Base-by-base conservation (phyloP, 768 basidiomycete genomes). In the Peribolospora kevripleyi region DNA sequence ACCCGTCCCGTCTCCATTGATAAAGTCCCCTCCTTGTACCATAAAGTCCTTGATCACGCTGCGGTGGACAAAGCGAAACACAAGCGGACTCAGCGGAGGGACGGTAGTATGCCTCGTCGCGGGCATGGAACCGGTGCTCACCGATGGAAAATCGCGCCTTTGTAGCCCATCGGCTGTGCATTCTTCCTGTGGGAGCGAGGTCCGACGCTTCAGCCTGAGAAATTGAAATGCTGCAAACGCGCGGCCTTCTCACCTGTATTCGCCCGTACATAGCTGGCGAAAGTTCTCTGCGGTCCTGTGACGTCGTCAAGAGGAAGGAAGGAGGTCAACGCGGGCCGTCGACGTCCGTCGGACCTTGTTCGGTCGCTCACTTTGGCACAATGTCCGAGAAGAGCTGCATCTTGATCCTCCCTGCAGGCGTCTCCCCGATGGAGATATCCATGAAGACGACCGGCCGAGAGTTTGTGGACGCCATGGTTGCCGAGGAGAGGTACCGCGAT, bases 351-450 rank as follows among this genome's bases (percentile, higher is more conserved):
- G 8, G 42, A n/a, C 25, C n/a, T 46, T 47, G 40, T 37, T 9
- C 13, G 36, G 10, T 7, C 37, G 43, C 81, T 56, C 51, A 91
- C 88, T 87, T 93, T 53, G 93, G 91, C 2, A 84, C 86, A 54
- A 91, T 79, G 64, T 98, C 93, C 57, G 81, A 84, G 69, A 91
- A 95, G 13, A 98, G 72, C 68, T 98, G 91, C 80, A 98, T 91
- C 71, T 95, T 97, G 61, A 98, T 74, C 41, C 93, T 71, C 11
- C 90, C 91, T 3, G 86, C 86, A 41, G 85, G 84, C 0, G 88
- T 95, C 70, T 97, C 91, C 48, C 93, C 93, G 51, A 98, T 95
- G 51, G 83, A 77, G 57, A 97, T 72, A 65, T 98, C 93, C 79
- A 98, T 90, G 67, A 98, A 98, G 55, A 93, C 88, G 50, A 98